Evolutionary conservation across 1,139 yeast genomes (phyloP), one percentile per base, ranked within the genome.

Genomic region (Debaryomyces robertsiae): DNA sequence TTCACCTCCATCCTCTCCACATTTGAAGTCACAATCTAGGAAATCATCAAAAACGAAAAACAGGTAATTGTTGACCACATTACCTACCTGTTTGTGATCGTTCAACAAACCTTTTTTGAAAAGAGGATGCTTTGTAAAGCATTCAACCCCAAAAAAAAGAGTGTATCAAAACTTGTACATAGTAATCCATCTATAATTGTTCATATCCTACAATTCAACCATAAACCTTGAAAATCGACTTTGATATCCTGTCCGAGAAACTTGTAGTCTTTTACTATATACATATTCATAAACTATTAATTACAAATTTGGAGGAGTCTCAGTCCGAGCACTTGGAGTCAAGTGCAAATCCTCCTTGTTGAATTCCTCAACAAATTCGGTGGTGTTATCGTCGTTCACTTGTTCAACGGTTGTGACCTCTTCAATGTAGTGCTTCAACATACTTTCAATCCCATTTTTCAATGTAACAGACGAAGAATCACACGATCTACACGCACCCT

Each of bases 401-500:
- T 84, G 90, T 46, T 77, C 78, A 7, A 85, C 94, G 17, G 73
- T 67, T 46, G 79, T 75, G 9, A 85, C 91, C 57, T 85, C 94
- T 54, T 85, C 94, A 34, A 85, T 84, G 60, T 85, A 85, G 62
- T 82, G 82, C 59, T 81, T 85, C 60, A 85, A 65, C 94, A 85
- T 85, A 38, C 87, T 81, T 58, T 85, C 93, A 46, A 85, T 85
- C 22, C 94, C 94, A 53, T 82, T 81, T 53, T 84, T 85, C 57
- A 85, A 72, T 0, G 94, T 85, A 22, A 82, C 83, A 36, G 84
- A 80, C 43, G 88, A 81, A 2, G 88, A 80, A 42, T 86, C 88
- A 59, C 94, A 85, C 18, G 87, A 78, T 54, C 89, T 77, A 61
- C 94, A 85, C 1, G 94, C 93, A 28, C 94, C 94, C 58, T 81